A percentile compares a stretch with the other conserved stretches of the same genome.
phyloP scores from a whole-genome alignment of 106 monocot genomes.

The Dendrobium nobile region DNA sequence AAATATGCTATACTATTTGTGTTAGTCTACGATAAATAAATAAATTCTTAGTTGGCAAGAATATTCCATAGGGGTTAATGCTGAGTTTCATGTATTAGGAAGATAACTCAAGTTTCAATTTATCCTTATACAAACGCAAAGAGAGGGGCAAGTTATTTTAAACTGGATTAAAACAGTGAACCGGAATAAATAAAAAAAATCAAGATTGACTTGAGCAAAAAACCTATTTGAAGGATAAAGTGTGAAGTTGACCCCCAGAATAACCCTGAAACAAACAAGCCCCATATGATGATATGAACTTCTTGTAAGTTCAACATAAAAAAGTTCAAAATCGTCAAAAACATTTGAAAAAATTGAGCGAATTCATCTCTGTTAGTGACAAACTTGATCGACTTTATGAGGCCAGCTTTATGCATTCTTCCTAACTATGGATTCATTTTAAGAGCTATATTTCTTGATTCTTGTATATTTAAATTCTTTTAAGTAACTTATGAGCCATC shows the following conservation, averaged over 20 bases:
- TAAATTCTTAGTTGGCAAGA: neutral
- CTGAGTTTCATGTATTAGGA: neutral
- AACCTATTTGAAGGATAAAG: neutral
- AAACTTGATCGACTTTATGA: neutral
- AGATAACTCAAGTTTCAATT: neutral
- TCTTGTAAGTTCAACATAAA: neutral
- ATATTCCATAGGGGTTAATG: neutral
- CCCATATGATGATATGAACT: neutral
- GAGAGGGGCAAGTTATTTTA: no score
- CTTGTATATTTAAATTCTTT: neutral
- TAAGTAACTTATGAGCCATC: neutral
- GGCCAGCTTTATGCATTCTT: neutral
- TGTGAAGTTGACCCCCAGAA: neutral
- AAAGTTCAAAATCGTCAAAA: neutral
- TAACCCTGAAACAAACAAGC: neutral
- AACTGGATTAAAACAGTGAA: neutral
- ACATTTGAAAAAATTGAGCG: neutral
- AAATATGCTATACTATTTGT: neutral
- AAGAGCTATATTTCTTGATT: neutral
- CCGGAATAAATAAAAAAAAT: neutral
- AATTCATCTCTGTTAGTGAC: neutral
- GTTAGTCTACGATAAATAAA: neutral
- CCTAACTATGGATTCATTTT: neutral
- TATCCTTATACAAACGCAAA: neutral
- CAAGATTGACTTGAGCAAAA: neutral